phyloP scores from a whole-genome alignment of 2,329 filamentous ascomycete genomes.

The Pseudocercospora vitis region DNA sequence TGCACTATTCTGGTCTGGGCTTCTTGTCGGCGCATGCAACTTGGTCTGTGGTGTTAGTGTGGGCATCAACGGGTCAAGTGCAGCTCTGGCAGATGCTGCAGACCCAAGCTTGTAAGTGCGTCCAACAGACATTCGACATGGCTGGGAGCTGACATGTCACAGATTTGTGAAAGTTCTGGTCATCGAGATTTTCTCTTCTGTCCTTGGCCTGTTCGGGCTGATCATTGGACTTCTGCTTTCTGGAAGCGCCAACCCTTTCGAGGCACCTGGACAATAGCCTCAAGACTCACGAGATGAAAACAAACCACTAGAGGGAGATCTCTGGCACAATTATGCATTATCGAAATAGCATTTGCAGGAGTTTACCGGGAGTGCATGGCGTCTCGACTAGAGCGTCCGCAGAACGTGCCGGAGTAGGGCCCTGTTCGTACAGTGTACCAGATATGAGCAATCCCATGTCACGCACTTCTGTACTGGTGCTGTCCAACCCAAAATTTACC shows the following conservation, averaged over 20 bases:
- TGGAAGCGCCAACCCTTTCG: slow-evolving; percentile 76
- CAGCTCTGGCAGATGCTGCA: slow-evolving; percentile 91
- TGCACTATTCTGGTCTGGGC: slow-evolving; percentile 90
- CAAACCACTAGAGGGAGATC: not conserved
- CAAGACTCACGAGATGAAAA: not conserved
- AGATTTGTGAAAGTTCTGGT: slow-evolving; percentile 99
- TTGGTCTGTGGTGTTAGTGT: slow-evolving; percentile 94
- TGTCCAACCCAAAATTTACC: no score
- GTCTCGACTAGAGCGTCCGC: slow-evolving; percentile 1
- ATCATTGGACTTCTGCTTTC: slow-evolving; percentile 91
- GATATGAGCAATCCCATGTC: not conserved
- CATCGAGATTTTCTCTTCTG: slow-evolving; percentile 98
- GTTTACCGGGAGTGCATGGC: slow-evolving; percentile 1
- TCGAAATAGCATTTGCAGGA: not conserved
- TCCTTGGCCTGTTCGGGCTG: slow-evolving; percentile 91
- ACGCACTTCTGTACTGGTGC: no score
- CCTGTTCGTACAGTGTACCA: slow-evolving; percentile 5
- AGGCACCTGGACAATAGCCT: slow-evolving; percentile 24
- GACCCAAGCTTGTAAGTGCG: slow-evolving; percentile 77
- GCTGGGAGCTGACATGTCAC: slow-evolving; percentile 18
- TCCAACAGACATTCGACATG: not conserved
- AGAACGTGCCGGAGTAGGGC: not conserved
- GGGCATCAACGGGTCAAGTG: slow-evolving; percentile 96
- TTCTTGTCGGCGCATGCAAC: slow-evolving; percentile 95
- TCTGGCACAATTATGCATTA: not conserved